Evolutionary conservation across 2,329 filamentous ascomycete species (phyloP), one percentile per base, ranked within the genome.

Genomic region (Fusarium sp.): DNA sequence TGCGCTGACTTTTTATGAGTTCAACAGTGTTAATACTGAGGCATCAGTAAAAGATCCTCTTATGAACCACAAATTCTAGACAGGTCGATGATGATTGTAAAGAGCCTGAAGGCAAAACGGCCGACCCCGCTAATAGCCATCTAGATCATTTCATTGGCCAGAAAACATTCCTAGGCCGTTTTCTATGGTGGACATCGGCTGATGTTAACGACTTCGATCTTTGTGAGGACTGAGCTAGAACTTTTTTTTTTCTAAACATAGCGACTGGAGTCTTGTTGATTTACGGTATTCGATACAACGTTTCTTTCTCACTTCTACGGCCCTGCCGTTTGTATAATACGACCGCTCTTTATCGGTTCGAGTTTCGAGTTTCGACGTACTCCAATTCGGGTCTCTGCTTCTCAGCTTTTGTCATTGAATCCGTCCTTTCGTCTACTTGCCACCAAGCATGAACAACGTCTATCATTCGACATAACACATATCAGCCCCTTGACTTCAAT

Each of bases 401-500:
- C 14, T 50, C 22, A 41, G 62, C 35, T 65, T 39, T 42, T 26
- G 24, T 31, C 35, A 30, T 53, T 33, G 36, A 41, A 51, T 63
- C 50, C 62, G 44, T 50, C 38, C 33, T 41, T 63, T 35, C n/a
- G 15, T 39, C 16, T 61, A 48, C 31, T 68, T 57, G 41, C 50
- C 53, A 60, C 68, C 60, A 73, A 79, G 76, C 65, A 80, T 80
- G 75, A 74, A 69, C 60, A 57, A 65, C 66, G 50, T 39, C 33
- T 65, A 39, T 59, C 26, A 44, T 54, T 61, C 56, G 55, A 68
- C 66, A 35, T 75, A 77, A 74, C 58, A 61, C 36, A 62, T 28
- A 64, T 26, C 44, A 28, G n/a, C 51, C 50, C 36, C 64, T 53
- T 58, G 63, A 65, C 66, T 61, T 83, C 82, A 80, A 89, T 90